Evolutionary conservation across 305 asterid species (phyloP).

Genomic region (Fraxinus sp.): DNA sequence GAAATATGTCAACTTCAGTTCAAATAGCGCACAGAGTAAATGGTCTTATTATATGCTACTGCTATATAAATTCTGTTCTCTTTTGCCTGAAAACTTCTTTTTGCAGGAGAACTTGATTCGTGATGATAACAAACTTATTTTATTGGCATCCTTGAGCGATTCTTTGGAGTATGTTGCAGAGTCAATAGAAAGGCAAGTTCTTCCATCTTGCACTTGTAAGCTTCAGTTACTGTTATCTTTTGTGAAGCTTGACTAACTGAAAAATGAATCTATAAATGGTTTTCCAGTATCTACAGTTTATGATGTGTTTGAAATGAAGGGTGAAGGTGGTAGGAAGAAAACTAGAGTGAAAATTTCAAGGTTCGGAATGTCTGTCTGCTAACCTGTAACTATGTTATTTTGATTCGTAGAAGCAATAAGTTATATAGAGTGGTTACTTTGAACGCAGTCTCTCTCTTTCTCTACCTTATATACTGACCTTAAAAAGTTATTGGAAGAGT

Average conservation of each 20-base stretch:
- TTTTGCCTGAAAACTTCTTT: constrained; percentile 22
- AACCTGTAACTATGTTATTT: not conserved
- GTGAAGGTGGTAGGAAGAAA: not conserved
- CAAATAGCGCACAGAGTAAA: not conserved
- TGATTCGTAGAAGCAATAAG: not conserved
- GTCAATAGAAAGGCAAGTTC: constrained; percentile 89
- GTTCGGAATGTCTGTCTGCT: constrained; percentile 11
- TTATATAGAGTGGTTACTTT: not conserved
- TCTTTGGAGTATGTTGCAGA: constrained; percentile 97
- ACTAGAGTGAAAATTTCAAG: constrained; percentile 4
- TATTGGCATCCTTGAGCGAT: constrained; percentile 95
- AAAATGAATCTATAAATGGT: not conserved
- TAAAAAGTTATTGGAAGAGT: not conserved
- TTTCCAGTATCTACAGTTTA: not conserved
- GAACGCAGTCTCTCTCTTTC: not conserved
- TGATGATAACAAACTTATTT: constrained; percentile 90
- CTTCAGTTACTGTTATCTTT: constrained; percentile 1
- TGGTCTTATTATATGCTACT: constrained; percentile 5
- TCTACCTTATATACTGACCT: not conserved
- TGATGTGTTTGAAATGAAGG: not conserved
- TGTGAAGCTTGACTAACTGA: not conserved
- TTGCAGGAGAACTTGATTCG: constrained; percentile 93
- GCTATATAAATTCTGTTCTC: constrained; percentile 18
- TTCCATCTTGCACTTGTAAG: constrained; percentile 19
- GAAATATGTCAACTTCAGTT: constrained; percentile 5